Percentiles rank a stretch among this genome's conserved stretches.
phyloP scores from a whole-genome alignment of 495 filamentous ascomycete species.

The Lentithecium fluviatile region DNA sequence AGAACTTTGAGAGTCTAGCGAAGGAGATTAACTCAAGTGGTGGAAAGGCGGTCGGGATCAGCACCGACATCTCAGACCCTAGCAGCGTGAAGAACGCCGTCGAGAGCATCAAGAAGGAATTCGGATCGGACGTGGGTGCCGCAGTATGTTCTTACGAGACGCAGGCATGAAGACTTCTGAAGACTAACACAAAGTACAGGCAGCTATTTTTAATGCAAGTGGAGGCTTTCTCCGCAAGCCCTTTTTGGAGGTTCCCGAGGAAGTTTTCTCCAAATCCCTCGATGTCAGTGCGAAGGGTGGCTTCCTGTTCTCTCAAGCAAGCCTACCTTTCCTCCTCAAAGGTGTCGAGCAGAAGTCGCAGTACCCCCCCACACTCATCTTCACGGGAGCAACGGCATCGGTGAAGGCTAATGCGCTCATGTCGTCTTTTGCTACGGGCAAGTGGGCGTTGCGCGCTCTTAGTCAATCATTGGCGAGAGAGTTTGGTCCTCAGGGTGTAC shows the following conservation, averaged over 20 bases:
- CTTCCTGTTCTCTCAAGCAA: conserved; percentile 73
- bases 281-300: conserved; percentile 62
- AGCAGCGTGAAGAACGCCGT: conserved; percentile 66
- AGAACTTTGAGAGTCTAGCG: conserved; percentile 66
- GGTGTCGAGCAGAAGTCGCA: conserved; percentile 50
- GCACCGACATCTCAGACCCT: conserved; percentile 66
- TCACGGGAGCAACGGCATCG: conserved; percentile 86
- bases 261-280: conserved; percentile 61
- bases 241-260: conserved; percentile 69
- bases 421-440: conserved; percentile 71
- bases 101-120: conserved; percentile 61
- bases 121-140: conserved; percentile 42
- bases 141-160: conserved; percentile 25
- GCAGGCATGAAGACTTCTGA: neutral
- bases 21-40: conserved; percentile 68
- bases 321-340: conserved; percentile 69
- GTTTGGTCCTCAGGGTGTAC: conserved; percentile 85
- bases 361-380: conserved; percentile 76
- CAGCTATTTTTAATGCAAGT: conserved; percentile 81
- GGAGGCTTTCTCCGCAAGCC: conserved; percentile 71
- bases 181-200: conserved; percentile 43
- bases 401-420: conserved; percentile 70
- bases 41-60: conserved; percentile 74
- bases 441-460: conserved; percentile 77
- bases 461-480: conserved; percentile 78